A percentile compares a stretch with the other conserved stretches of the same genome.
Conservation (phyloP, 495 filamentous ascomycete genomes). For the Penicillium diatomitis region DNA sequence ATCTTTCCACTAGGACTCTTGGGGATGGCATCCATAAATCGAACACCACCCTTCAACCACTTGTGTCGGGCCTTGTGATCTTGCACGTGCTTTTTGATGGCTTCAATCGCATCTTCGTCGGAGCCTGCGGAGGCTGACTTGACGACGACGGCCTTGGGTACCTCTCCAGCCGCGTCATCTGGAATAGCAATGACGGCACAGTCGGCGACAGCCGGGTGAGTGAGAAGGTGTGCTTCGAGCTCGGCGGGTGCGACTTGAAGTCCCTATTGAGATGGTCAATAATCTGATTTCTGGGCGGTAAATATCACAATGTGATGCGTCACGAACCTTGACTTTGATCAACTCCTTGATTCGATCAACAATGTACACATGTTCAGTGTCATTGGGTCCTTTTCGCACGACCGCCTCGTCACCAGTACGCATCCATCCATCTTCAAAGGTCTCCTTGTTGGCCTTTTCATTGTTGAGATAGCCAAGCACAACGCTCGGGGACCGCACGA, state of each 20-base stretch:
- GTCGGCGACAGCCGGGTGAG: constrained; percentile 72
- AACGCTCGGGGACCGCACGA: constrained; percentile 66
- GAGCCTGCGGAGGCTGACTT: constrained; percentile 52
- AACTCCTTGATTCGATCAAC: constrained; percentile 89
- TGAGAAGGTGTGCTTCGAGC: constrained; percentile 79
- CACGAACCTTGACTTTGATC: constrained; percentile 80
- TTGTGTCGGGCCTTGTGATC: constrained; percentile 81
- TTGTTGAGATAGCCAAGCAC: constrained; percentile 81
- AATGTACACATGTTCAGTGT: constrained; percentile 71
- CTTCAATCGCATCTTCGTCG: constrained; percentile 51
- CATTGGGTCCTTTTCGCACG: constrained; percentile 49
- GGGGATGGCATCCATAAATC: constrained; percentile 67
- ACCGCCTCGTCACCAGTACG: constrained; percentile 80
- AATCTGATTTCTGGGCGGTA: background rate
- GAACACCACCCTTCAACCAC: constrained; percentile 78
- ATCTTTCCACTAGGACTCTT: constrained; percentile 96
- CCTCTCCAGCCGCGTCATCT: constrained; percentile 66
- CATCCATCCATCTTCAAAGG: constrained; percentile 74
- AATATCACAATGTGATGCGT: background rate
- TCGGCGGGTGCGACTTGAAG: constrained; percentile 89
- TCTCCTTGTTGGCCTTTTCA: constrained; percentile 70
- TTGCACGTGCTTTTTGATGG: constrained; percentile 69
- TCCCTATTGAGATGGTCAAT: constrained; percentile 40
- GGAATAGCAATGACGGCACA: constrained; percentile 76
- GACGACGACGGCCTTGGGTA: constrained; percentile 82